Evolutionary conservation across 805 yeast genomes (phyloP), one percentile per base, ranked within the genome.

Genomic region (Suhomyces kilbournensis): DNA sequence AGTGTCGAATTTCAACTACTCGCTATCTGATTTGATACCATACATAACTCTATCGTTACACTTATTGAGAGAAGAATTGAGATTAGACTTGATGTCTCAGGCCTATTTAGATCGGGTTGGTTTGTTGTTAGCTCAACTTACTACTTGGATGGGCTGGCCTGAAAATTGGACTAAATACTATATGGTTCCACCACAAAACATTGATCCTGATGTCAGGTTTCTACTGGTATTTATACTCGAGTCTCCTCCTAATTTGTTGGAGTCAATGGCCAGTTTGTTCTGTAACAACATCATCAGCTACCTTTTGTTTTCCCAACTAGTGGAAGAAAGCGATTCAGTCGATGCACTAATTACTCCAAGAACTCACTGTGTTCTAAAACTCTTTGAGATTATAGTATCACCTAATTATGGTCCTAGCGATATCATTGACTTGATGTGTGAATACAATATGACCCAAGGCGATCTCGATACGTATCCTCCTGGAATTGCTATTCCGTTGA

Each of bases 71-170:
- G 97, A 93, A 65, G 97, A 93, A 54, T 66, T 78, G 45, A 77
- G 79, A 48, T 70, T 93, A 28, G 83, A 87, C 59, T 68, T 81
- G 1, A 67, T 82, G 23, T 71, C 77, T 4, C 51, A 61, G 3
- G 50, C 59, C 0, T 64, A 70, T 7, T 68, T 76, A 10, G 58
- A 70, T 3, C 67, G 68, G 30, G 59, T 92, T 26, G 83, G 86
- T 0, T 23, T 69, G 0, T 65, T 91, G 20, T 65, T 91, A n/a
- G 72, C 84, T 0, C 86, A 85, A 57, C 63, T 88, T 12, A 77
- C 86, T 0, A 58, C 73, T 10, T 82, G 89, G 84, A 80, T 86
- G 82, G 84, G 88, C 5, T 88, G 96, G 96, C 80, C 85, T 9
- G 82, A 75, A 1, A 53, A 60, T 0, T 88, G 96, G 97, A 63